Conservation (phyloP, 164 flowering plant genomes). For the Kalanchoe fedtschenkoi region DNA sequence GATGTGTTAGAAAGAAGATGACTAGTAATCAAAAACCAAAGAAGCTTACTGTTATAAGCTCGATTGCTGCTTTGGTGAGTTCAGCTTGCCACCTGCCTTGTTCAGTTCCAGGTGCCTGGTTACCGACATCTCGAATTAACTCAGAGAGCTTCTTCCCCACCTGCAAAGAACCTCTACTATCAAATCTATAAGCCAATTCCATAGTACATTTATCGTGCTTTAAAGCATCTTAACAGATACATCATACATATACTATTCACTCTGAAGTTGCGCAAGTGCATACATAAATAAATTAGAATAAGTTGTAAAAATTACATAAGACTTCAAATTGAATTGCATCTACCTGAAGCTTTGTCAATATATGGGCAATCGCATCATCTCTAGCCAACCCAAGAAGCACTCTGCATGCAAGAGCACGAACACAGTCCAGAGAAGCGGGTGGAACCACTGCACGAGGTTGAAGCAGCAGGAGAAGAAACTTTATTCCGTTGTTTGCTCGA, state of each 20-base stretch:
- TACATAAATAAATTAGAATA: neutral
- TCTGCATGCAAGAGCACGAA: slow-evolving; percentile 94
- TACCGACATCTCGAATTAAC: slow-evolving; percentile 79
- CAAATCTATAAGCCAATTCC: neutral
- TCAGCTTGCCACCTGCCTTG: slow-evolving; percentile 95
- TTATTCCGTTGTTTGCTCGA: slow-evolving; percentile 91
- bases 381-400: slow-evolving; percentile 94
- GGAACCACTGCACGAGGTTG: slow-evolving; percentile 74
- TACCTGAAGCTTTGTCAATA: slow-evolving; percentile 94
- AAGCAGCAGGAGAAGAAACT: slow-evolving; percentile 85
- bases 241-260: neutral
- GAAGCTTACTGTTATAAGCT: slow-evolving; percentile 80
- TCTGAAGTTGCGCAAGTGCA: too few relatives aligned
- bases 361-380: slow-evolving; percentile 92
- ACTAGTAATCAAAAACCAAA: neutral
- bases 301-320: neutral
- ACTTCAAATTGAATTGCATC: neutral
- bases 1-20: neutral
- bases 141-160: slow-evolving; percentile 94
- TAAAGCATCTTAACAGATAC: neutral
- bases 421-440: slow-evolving; percentile 76
- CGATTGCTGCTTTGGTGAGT: slow-evolving; percentile 89
- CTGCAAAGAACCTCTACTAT: slow-evolving; percentile 22
- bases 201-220: neutral
- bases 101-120: slow-evolving; percentile 67